Percentiles rank a stretch among this genome's conserved stretches.
These are phyloP conservation scores for Coniochaeta prunicola DNA, from an alignment of 2,329 filamentous ascomycete genomes.

Conservation along the genomic window DNA sequence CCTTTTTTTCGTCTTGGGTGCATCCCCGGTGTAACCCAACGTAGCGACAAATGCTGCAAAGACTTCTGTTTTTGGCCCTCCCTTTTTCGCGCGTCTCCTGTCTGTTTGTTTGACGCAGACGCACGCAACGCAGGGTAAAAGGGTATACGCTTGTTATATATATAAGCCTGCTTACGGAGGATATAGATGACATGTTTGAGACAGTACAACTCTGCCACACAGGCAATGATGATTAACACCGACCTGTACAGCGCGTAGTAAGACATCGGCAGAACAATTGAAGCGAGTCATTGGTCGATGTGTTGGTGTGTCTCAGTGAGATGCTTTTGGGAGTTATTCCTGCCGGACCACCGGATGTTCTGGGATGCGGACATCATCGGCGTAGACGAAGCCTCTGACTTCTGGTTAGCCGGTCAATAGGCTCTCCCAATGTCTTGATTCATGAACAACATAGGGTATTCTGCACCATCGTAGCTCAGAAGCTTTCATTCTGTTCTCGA, in stretches of 20 bases:
- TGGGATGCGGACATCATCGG: not conserved
- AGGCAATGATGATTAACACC: not conserved
- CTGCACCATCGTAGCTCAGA: too few species aligned
- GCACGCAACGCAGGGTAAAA: not conserved
- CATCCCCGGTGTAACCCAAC: not conserved
- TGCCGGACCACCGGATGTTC: not conserved
- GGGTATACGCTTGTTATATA: not conserved
- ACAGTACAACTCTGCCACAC: not conserved
- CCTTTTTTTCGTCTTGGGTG: not conserved
- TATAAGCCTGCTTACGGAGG: not conserved
- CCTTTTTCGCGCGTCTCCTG: not conserved
- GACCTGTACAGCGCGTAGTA: not conserved
- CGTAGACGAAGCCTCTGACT: too few species aligned
- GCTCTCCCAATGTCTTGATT: too few species aligned
- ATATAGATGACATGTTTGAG: not conserved
- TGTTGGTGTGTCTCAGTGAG: not conserved
- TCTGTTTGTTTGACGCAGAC: not conserved
- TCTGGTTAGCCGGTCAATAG: too few species aligned
- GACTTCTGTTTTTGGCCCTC: not conserved
- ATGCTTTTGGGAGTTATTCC: not conserved
- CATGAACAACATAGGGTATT: too few species aligned
- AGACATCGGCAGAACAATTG: not conserved
- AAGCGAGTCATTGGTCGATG: not conserved
- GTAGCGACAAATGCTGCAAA: not conserved
- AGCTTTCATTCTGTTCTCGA: too few species aligned